Evolutionary conservation across 352 stramenopile species (phyloP).

Genomic region (Pythium vanterpoolii): DNA sequence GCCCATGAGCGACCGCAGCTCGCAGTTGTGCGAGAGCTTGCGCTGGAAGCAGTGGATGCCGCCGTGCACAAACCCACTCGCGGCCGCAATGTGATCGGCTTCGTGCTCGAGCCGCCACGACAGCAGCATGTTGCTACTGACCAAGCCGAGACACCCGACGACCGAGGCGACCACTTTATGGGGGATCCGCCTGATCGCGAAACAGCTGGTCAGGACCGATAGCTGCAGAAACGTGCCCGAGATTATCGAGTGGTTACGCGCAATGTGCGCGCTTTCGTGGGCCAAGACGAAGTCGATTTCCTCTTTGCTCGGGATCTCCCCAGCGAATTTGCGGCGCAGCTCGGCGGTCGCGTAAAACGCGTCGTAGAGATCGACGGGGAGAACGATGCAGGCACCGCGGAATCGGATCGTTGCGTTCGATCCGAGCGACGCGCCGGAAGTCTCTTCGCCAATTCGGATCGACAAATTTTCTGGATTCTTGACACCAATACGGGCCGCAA

Average conservation of each 20-base stretch:
- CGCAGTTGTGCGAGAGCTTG: conserved; percentile 70
- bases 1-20: conserved; percentile 53
- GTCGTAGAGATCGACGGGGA: conserved; percentile 80
- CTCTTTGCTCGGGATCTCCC: conserved; percentile 50
- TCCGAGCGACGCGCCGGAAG: conserved; percentile 57
- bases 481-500: conserved; percentile 61
- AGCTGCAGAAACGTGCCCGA: conserved; percentile 55
- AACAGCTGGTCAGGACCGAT: conserved; percentile 53
- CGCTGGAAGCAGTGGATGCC: conserved; percentile 78
- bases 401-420: conserved; percentile 54
- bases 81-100: conserved; percentile 67
- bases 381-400: conserved; percentile 59
- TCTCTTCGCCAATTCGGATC: conserved; percentile 61
- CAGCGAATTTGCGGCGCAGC: conserved; percentile 41
- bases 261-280: conserved; percentile 80
- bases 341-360: conserved; percentile 61
- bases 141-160: conserved; percentile 39
- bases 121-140: conserved; percentile 57
- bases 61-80: conserved; percentile 58
- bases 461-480: conserved; percentile 65
- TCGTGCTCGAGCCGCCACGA: conserved; percentile 83
- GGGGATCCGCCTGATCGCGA: conserved; percentile 59
- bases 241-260: conserved; percentile 74
- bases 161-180: conserved; percentile 68
- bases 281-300: conserved; percentile 84